Evolutionary conservation across 805 yeast genomes (phyloP), one percentile per base, ranked within the genome.

Genomic region (Yarrowia phangngaensis): DNA sequence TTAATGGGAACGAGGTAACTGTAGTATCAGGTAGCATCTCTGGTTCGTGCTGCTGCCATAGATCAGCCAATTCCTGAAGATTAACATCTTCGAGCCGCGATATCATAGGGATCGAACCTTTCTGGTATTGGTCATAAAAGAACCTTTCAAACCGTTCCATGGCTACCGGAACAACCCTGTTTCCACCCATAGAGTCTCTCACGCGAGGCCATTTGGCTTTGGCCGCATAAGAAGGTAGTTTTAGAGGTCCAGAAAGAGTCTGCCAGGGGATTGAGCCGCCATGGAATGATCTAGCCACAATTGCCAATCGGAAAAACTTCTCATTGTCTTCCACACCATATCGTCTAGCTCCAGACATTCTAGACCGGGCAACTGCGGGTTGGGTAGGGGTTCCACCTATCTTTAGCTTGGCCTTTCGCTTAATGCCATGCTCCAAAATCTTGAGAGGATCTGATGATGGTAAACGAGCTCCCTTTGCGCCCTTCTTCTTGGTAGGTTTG

Each of bases 161-260:
- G 0, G 76, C 72, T 26, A 73, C 73, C 32, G 72, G 74, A 32
- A 83, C 68, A 0, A 80, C 83, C 43, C 73, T 70, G 12, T 66
- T 63, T 0, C 92, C 92, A 28, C 81, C 76, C 73, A 53, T 74
- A 71, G 56, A 69, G 58, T 76, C 74, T 32, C 85, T 71, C 7
- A 84, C 71, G 14, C 75, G 69, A 1, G 82, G 77, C 96, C 96
- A 89, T 52, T 76, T 79, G 43, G 76, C 75, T 54, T 72, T 73
- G 20, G 82, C 64, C 8, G 71, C 67, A 7, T 71, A 75, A 1
- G 74, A 65, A 4, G 45, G 45, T 24, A 38, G 32, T 19, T 32
- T 0, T 69, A 61, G 31, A 61, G 56, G 13, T 62, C 72, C 4
- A 65, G 35, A 34, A 0, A 29, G 28, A 1, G 35, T 6, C 16